Evolutionary conservation across 2,329 filamentous ascomycete genomes (phyloP), one percentile per base, ranked within the genome.

Genomic region (Aspergillus novoparasiticus): DNA sequence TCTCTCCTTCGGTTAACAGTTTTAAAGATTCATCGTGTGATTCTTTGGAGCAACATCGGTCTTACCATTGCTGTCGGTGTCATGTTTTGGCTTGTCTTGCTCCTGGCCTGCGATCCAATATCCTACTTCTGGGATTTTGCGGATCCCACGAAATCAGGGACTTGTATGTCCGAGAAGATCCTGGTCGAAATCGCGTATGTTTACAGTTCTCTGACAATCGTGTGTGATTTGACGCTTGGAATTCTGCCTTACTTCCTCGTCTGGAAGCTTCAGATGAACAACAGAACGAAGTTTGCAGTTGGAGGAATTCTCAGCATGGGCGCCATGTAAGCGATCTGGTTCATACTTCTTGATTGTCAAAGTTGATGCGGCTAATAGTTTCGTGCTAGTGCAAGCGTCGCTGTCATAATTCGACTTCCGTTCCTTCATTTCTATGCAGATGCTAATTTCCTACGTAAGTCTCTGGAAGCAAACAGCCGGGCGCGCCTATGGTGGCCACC

Each of bases 211-310:
- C 71, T 80, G 4, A 81, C 82, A 1, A 57, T 64, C 12, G 6
- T 64, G 16, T 67, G 59, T 45, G 84, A 86, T 68, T 81, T 85
- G 46, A 83, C 81, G 1, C 75, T 86, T n/a, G 78, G 81, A 6
- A 76, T 85, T 39, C 73, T 86, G 1, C 85, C 84, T 0, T 80
- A 83, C 5, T 83, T 83, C 59, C 74, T 89, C 12, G 79, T 89
- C 2, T 85, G 80, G 77, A 78, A 81, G 26, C 71, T 89, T 32
- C 81, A 85, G 60, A 86, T 89, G 81, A 81, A 82, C 51, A 70
- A 60, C 6, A 80, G 78, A 59, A 82, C 80, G 2, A 88, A 87
- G 67, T 21, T 81, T 2, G 79, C 84, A 1, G 75, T 88, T 9
- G 80, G 80, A 6, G 77, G 78, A 0, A 78, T 89, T 53, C 76